A percentile compares a stretch with the other conserved stretches of the same genome.
Conservation (phyloP, 2,329 filamentous ascomycete species). For the Ophiostoma ulmi region DNA sequence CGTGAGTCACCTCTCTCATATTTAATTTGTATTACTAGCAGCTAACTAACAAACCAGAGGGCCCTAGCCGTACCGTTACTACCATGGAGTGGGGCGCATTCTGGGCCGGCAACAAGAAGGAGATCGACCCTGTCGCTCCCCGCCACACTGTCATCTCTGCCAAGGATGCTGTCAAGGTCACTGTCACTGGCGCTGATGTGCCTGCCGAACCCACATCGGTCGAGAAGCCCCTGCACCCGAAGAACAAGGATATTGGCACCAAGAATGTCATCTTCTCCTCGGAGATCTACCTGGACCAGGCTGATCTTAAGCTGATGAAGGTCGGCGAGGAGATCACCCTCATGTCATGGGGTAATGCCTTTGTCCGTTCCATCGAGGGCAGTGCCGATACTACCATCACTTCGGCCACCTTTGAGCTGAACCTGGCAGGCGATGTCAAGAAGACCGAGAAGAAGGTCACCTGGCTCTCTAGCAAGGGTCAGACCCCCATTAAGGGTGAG, state of each 20-base stretch:
- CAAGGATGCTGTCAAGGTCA: conserved; percentile 66
- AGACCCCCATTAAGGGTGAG: conserved; percentile 74
- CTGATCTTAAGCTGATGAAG: conserved; percentile 74
- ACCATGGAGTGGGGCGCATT: conserved; percentile 77
- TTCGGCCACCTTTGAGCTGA: conserved; percentile 72
- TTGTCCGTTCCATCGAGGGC: conserved; percentile 62
- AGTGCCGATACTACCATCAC: conserved; percentile 53
- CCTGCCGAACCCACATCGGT: conserved; percentile 59
- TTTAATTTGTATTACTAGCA: background rate
- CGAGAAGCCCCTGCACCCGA: conserved; percentile 80
- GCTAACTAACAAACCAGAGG: conserved; percentile 41
- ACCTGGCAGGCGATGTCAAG: conserved; percentile 89
- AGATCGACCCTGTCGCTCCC: conserved; percentile 71
- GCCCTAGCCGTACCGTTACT: conserved; percentile 76
- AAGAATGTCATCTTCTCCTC: conserved; percentile 80
- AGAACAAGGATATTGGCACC: conserved; percentile 76
- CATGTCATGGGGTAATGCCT: conserved; percentile 93
- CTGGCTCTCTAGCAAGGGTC: conserved; percentile 73
- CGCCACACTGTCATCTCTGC: conserved; percentile 68
- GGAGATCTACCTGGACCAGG: conserved; percentile 77
- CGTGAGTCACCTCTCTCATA: conserved; percentile 32
- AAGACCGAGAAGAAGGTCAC: conserved; percentile 95
- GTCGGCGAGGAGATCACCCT: conserved; percentile 87
- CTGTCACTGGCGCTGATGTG: conserved; percentile 62
- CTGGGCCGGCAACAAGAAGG: conserved; percentile 73